Evolutionary conservation across 2,329 filamentous ascomycete genomes (phyloP), one percentile per base, ranked within the genome.

Genomic region (Davidsoniella virescens): DNA sequence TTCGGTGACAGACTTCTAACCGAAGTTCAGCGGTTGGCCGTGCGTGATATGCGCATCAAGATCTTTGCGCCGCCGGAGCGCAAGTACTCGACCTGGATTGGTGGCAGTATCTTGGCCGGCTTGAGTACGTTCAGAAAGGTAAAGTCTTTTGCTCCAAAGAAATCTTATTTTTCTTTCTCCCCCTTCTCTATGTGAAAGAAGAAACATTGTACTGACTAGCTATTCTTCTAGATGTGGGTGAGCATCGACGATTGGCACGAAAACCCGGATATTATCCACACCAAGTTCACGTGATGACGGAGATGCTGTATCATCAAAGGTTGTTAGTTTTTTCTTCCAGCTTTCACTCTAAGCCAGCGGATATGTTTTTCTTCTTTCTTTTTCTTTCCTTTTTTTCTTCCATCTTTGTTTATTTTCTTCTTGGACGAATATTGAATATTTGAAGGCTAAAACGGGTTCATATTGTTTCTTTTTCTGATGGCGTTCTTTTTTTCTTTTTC

Each of bases 241-340:
- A 94, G 87, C 67, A 90, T 94, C 63, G 92, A 96, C 63, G 92
- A 98, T 71, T 98, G 92, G 92, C 92, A 98, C 65, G 92, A 98
- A 74, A 94, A 98, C 63, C 92, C 92, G 16, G 90, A 98, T 62
- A 92, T 98, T 60, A 96, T 98, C 63, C 90, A 96, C 68, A 92
- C 87, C 62, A 96, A 94, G 68, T 94, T 96, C 66, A 88, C 87
- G 60, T 95, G 73, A 5, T 4, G 9, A 20, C 17, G 3, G 14
- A 10, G 6, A 41, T 41, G 39, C 18, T 20, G 20, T 20, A 20
- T 12, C 39, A 2, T 20, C 39, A 20, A 41, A 7, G 9, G 39
- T 20, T 41, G 39, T n/a, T 41, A 17, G 39, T 16, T 20, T 41
- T 17, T 12, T 33, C 26, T 33, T 33, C 26, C 20, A 17, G 39